Conservation (phyloP, 2,329 filamentous ascomycete genomes). For the Colletotrichum lini region DNA sequence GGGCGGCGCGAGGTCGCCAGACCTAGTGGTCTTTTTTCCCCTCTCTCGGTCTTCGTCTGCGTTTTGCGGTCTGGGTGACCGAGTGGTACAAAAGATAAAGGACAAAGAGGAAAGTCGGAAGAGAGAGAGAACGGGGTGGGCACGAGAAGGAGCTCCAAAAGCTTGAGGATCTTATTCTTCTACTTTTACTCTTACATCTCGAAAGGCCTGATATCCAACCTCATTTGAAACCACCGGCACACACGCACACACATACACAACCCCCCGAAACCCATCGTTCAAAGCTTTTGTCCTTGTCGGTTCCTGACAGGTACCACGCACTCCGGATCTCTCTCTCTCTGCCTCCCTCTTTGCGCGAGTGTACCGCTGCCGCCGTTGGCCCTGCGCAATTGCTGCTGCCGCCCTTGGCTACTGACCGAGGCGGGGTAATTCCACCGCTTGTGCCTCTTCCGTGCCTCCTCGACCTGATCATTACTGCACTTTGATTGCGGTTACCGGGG, state of each 20-base stretch:
- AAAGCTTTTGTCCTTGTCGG: constrained; percentile 20
- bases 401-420: constrained; percentile 40
- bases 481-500: constrained; percentile 1
- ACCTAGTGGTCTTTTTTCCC: neutral
- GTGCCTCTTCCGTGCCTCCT: constrained; percentile 24
- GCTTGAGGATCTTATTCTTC: no score
- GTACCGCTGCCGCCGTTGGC: constrained; percentile 2
- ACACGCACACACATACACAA: neutral
- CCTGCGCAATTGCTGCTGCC: constrained; percentile 20
- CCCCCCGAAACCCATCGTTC: neutral
- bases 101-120: neutral
- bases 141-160: neutral
- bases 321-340: neutral
- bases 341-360: neutral
- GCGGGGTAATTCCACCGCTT: constrained; percentile 37
- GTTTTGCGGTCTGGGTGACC: constrained; percentile 21
- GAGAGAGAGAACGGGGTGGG: neutral
- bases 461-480: constrained; percentile 9
- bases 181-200: neutral
- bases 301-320: constrained; percentile 25
- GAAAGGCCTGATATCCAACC: constrained; percentile 19
- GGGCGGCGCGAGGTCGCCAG: constrained; percentile 6
- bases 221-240: constrained; percentile 9
- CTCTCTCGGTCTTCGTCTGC: neutral
- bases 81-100: constrained; percentile 35